Conservation (phyloP, 2,329 filamentous ascomycete species). For the Nemania abortiva region DNA sequence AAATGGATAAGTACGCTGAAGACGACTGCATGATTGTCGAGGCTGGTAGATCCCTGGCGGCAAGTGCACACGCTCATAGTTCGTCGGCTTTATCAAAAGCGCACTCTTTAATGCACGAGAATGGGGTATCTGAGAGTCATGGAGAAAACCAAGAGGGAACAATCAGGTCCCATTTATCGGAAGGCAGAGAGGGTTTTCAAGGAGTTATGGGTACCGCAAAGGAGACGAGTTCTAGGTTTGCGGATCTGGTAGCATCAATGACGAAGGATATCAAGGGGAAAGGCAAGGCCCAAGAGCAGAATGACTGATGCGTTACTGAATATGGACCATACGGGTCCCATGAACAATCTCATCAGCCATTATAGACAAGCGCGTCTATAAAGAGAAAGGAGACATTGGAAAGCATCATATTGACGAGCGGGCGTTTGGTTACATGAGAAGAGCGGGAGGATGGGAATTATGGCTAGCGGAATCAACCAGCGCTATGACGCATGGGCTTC, state of each 20-base stretch:
- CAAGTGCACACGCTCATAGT: slow-evolving; percentile 32
- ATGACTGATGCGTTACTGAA: slow-evolving; percentile 7
- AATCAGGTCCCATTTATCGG: slow-evolving; percentile 14
- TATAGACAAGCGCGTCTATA: not conserved
- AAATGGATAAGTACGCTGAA: slow-evolving; percentile 55
- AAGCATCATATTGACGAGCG: not conserved
- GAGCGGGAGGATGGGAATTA: not conserved
- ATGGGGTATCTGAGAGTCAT: slow-evolving; percentile 19
- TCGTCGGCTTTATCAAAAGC: slow-evolving; percentile 35
- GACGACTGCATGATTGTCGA: slow-evolving; percentile 55
- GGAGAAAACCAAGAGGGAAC: slow-evolving; percentile 27
- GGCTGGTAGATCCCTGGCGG: slow-evolving; percentile 46
- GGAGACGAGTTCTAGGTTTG: slow-evolving; percentile 47
- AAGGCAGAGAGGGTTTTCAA: slow-evolving; percentile 36
- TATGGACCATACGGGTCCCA: no score
- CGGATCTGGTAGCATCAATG: slow-evolving; percentile 49
- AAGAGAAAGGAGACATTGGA: not conserved
- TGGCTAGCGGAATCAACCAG: not conserved
- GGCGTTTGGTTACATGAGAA: slow-evolving; percentile 16
- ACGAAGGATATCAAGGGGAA: slow-evolving; percentile 45
- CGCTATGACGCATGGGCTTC: not conserved
- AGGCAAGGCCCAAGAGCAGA: slow-evolving; percentile 27
- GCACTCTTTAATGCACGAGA: slow-evolving; percentile 34
- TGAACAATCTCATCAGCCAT: not conserved
- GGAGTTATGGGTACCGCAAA: slow-evolving; percentile 42